Evolutionary conservation across 371 early-diverging fungal genomes (phyloP).

Genomic region (Synchytrium microbalum): DNA sequence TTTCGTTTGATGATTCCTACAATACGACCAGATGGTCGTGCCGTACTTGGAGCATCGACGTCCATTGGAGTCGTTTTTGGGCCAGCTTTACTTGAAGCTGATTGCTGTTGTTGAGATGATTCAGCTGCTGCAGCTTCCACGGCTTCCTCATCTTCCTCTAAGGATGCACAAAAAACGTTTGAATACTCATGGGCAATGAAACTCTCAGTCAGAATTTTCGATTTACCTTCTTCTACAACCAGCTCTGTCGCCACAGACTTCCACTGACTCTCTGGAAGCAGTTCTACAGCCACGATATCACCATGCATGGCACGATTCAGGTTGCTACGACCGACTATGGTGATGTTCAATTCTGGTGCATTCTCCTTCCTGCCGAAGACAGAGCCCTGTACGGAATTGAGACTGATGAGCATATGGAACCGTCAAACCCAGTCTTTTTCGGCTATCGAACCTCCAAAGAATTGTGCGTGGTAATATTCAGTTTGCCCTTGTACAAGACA

Average conservation of each 20-base stretch:
- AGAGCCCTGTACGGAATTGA: slow-evolving; percentile 43
- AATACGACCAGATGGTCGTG: slow-evolving; percentile 72
- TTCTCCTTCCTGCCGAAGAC: slow-evolving; percentile 60
- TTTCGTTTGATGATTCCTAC: slow-evolving; percentile 90
- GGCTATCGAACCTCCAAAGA: slow-evolving; percentile 50
- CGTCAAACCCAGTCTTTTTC: neutral
- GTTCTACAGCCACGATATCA: slow-evolving; percentile 77
- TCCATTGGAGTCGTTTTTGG: slow-evolving; percentile 35
- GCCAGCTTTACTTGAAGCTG: too few relatives aligned
- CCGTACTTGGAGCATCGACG: slow-evolving; percentile 32
- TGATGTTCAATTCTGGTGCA: slow-evolving; percentile 61
- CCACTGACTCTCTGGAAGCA: slow-evolving; percentile 83
- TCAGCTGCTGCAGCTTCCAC: slow-evolving; percentile 20
- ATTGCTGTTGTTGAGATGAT: slow-evolving; percentile 23
- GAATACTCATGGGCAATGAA: neutral
- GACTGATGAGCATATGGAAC: slow-evolving; percentile 1
- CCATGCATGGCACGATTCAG: slow-evolving; percentile 91
- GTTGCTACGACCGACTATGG: slow-evolving; percentile 70
- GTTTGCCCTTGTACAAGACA: slow-evolving; percentile 66
- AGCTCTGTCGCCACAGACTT: slow-evolving; percentile 58
- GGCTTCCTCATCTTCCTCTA: slow-evolving; percentile 42
- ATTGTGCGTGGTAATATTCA: slow-evolving; percentile 78
- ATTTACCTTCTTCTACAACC: slow-evolving; percentile 56
- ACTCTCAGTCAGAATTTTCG: neutral
- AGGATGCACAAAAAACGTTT: slow-evolving; percentile 40